phyloP scores from a whole-genome alignment of 179 eudicot genomes.

The Carnegiea gigantea region DNA sequence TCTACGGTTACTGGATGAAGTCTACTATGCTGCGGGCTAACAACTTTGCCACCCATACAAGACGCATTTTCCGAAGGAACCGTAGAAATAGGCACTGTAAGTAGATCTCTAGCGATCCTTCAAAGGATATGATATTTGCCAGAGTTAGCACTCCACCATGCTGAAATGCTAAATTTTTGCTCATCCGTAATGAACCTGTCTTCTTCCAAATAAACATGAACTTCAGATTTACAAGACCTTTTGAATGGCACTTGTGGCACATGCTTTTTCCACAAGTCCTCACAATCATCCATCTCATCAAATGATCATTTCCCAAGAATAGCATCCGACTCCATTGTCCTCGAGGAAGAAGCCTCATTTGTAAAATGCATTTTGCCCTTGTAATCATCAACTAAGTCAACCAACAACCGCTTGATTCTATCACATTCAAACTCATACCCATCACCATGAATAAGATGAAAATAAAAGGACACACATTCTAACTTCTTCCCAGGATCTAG shows the following conservation, averaged over 20 bases:
- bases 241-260: neutral
- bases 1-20: conserved; percentile 10
- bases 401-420: neutral
- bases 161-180: conserved; percentile 7
- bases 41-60: conserved; percentile 13
- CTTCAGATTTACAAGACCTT: neutral
- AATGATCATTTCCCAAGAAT: neutral
- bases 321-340: neutral
- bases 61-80: conserved; percentile 20
- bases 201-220: conserved; percentile 20
- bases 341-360: no score
- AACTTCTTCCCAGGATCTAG: conserved; percentile 21
- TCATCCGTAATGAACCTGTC: neutral
- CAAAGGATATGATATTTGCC: conserved; percentile 3
- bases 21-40: conserved; percentile 2
- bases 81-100: conserved; percentile 9
- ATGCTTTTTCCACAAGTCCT: conserved; percentile 12
- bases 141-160: conserved; percentile 9
- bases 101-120: conserved; percentile 23
- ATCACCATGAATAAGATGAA: neutral
- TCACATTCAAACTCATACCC: conserved; percentile 1
- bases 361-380: no score
- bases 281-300: neutral
- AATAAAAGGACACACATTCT: neutral
- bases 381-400: neutral